Evolutionary conservation across 2,329 filamentous ascomycete genomes (phyloP).

Genomic region (Trichoderma koningiopsis): DNA sequence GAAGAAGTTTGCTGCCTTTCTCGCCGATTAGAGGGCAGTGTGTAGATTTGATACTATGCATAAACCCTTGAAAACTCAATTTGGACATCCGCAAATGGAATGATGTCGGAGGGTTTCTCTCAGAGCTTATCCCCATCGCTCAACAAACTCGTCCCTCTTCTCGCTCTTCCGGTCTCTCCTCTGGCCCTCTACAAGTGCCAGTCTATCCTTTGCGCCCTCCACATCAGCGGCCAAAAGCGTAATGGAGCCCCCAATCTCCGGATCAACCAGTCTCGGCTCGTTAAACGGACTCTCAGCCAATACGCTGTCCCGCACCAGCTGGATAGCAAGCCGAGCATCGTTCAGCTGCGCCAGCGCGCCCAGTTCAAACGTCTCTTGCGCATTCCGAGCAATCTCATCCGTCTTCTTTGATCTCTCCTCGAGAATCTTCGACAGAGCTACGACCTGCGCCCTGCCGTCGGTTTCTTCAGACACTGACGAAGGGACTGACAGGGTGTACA

Average conservation of each 20-base stretch:
- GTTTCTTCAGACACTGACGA: constrained; percentile 40
- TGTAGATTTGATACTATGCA: too few relatives aligned
- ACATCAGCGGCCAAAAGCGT: constrained; percentile 50
- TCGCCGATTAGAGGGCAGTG: too few relatives aligned
- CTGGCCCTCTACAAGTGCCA: constrained; percentile 44
- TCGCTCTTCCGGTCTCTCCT: constrained; percentile 45
- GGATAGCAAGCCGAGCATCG: constrained; percentile 52
- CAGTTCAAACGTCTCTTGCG: constrained; percentile 55
- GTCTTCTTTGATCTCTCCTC: constrained; percentile 47
- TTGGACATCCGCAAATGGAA: background rate
- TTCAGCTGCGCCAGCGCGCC: constrained; percentile 46
- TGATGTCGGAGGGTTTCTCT: background rate
- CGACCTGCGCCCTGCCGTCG: constrained; percentile 32
- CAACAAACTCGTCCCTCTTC: constrained; percentile 52
- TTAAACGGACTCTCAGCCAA: constrained; percentile 55
- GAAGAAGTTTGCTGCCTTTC: too few relatives aligned
- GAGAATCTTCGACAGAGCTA: constrained; percentile 41
- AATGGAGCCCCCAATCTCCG: constrained; percentile 56
- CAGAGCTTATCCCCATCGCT: constrained; percentile 36
- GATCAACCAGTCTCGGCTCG: constrained; percentile 53
- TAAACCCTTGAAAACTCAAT: background rate
- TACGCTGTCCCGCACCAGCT: constrained; percentile 54
- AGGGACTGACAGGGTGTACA: constrained; percentile 50
- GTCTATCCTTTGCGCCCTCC: constrained; percentile 42
- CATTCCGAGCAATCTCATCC: constrained; percentile 46